Evolutionary conservation across 2,329 filamentous ascomycete species (phyloP), one percentile per base, ranked within the genome.

Genomic region (Aspergillus aculeatus): DNA sequence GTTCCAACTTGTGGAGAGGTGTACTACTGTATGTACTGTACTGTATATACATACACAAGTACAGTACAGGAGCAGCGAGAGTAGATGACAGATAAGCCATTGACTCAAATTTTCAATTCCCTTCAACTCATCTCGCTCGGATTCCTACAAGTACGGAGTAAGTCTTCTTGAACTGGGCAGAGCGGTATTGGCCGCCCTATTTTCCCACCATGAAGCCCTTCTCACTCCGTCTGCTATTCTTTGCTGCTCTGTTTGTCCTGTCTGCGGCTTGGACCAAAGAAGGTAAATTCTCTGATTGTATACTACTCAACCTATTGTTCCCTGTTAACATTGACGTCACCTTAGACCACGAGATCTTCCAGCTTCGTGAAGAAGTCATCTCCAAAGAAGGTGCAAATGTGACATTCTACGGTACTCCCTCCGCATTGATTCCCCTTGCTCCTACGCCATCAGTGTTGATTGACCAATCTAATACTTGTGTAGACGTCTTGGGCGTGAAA

Each of bases 261-360:
- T 85, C 85, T 61, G 84, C 87, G 53, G 91, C 91, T 50, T 96
- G 92, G 91, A 87, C 86, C 59, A 95, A 95, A 78, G 91, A 96
- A 84, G 91, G 91, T 90, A 35, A n/a, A 77, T 68, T 81, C 75
- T 26, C 38, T 59, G 52, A 47, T 26, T 47, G 31, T 31, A 24
- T 47, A 52, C 29, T 2, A 19, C 47, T 19, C 21, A 35, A 16
- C 11, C 14, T 52, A 6, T 47, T 19, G 54, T 47, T 57, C 16
- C 29, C 26, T 56, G 47, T 41, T 56, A 54, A 50, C 31, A 24
- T 60, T 35, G 44, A 61, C 54, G 29, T 47, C 52, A 48, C 14
- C 38, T 47, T 63, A 96, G 95, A 99, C 79, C 92, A 96, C 74
- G 95, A 99, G 80, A 98, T 99, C 80, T 99, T 99, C 82, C 90